phyloP scores from a whole-genome alignment of 129 eudicot species.

The Daucus carota region DNA sequence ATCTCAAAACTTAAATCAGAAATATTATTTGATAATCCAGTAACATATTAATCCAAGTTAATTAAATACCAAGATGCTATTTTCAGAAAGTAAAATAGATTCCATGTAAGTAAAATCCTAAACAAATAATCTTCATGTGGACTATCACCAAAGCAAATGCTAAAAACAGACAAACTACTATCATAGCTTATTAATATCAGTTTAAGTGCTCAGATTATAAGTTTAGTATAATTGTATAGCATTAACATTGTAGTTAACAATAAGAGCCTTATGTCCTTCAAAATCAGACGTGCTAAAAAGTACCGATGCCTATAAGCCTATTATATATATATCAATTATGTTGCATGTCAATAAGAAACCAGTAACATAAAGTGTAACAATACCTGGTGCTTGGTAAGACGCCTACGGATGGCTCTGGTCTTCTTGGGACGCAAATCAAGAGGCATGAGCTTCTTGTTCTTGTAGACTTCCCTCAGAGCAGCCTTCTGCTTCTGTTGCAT shows the following conservation, averaged over 20 bases:
- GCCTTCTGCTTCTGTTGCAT: conserved; percentile 61
- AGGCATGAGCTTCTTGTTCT: conserved; percentile 57
- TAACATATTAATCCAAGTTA: too few relatives aligned
- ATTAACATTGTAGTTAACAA: neutral
- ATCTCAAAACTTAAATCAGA: too few relatives aligned
- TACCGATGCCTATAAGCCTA: too few relatives aligned
- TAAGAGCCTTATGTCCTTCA: neutral
- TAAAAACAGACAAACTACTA: neutral
- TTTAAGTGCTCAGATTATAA: neutral
- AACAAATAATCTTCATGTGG: too few relatives aligned
- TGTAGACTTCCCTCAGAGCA: conserved; percentile 61
- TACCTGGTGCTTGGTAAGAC: conserved; percentile 73
- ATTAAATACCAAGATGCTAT: too few relatives aligned
- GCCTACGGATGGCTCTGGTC: conserved; percentile 57
- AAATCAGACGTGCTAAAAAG: neutral
- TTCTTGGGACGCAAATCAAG: conserved; percentile 59
- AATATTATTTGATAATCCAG: too few relatives aligned
- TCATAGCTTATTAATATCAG: neutral
- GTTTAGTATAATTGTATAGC: neutral
- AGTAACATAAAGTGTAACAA: neutral
- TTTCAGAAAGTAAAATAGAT: neutral
- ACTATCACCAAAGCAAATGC: neutral
- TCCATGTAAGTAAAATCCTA: neutral
- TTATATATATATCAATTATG: neutral
- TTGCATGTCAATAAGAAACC: neutral